A percentile compares a stretch with the other conserved stretches of the same genome.
phyloP scores from a whole-genome alignment of 176 grass and related monocot species.

The Puya raimondii region DNA sequence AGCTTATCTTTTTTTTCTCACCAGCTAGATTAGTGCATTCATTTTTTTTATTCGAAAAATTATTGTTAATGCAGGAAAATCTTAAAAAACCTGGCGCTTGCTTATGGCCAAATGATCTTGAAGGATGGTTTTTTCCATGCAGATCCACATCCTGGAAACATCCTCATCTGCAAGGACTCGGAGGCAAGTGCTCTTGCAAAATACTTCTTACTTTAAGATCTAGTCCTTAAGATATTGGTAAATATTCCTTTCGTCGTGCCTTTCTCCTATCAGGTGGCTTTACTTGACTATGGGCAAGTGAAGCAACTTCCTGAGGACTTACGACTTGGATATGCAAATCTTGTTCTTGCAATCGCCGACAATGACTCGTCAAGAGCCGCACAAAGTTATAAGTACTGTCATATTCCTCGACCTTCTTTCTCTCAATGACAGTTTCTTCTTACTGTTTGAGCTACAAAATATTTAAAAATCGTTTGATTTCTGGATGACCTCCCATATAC shows the following conservation, averaged over 20 bases:
- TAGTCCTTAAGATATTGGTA: background rate
- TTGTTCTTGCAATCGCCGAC: conserved; percentile 87
- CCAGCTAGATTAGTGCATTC: background rate
- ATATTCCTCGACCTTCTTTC: conserved; percentile 5
- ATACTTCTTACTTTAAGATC: conserved; percentile 11
- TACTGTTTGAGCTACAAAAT: background rate
- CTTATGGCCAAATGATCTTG: conserved; percentile 99
- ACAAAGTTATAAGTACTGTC: conserved; percentile 60
- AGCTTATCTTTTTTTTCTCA: background rate
- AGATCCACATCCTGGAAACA: conserved; percentile 99
- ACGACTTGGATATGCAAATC: conserved; percentile 93
- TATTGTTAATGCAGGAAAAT: conserved; percentile 77
- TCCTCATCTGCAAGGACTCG: conserved; percentile 73
- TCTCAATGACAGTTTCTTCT: background rate
- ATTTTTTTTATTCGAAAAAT: conserved; percentile 4
- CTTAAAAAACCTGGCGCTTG: conserved; percentile 82
- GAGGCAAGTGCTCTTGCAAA: conserved; percentile 48
- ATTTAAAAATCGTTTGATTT: background rate
- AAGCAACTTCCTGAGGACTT: conserved; percentile 84
- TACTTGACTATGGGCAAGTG: conserved; percentile 99
- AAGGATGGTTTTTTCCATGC: conserved; percentile 97
- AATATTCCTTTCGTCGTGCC: conserved; percentile 14
- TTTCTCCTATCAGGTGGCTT: conserved; percentile 56
- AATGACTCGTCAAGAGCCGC: conserved; percentile 45
- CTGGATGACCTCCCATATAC: too few species aligned